phyloP scores from a whole-genome alignment of 2,329 filamentous ascomycete genomes.

The Coniochaeta ligniaria region DNA sequence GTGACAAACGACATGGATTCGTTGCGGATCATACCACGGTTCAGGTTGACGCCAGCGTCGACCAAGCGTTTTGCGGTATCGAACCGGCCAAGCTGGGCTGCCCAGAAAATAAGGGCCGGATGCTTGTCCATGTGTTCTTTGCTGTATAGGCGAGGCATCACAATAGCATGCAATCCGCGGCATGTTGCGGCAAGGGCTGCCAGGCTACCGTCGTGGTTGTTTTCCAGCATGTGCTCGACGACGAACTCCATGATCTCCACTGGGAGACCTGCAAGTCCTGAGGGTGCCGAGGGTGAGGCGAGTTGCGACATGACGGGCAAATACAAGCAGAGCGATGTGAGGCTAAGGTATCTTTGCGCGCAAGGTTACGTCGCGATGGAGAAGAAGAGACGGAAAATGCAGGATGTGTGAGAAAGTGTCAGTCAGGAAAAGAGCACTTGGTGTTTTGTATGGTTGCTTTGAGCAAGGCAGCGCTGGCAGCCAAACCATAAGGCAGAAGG shows the following conservation, averaged over 20 bases:
- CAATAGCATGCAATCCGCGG: background rate
- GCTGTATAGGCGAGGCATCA: constrained; percentile 5
- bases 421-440: background rate
- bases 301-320: background rate
- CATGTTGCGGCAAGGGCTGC: constrained; percentile 6
- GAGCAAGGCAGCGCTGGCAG: background rate
- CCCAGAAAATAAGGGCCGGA: constrained; percentile 6
- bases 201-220: constrained; percentile 1
- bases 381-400: background rate
- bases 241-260: constrained; percentile 4
- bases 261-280: constrained; percentile 2
- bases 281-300: background rate
- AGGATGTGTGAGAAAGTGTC: background rate
- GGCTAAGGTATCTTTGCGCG: background rate
- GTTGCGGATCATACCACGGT: constrained; percentile 1
- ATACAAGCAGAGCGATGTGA: background rate
- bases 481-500: background rate
- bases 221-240: background rate
- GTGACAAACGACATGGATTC: background rate
- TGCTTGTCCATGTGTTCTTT: background rate
- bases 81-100: constrained; percentile 2
- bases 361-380: background rate
- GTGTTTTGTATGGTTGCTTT: background rate
- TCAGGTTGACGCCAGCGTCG: background rate
- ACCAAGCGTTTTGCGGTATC: constrained; percentile 2